phyloP scores from a whole-genome alignment of 2,329 filamentous ascomycete species.

The Penicillium sp. region DNA sequence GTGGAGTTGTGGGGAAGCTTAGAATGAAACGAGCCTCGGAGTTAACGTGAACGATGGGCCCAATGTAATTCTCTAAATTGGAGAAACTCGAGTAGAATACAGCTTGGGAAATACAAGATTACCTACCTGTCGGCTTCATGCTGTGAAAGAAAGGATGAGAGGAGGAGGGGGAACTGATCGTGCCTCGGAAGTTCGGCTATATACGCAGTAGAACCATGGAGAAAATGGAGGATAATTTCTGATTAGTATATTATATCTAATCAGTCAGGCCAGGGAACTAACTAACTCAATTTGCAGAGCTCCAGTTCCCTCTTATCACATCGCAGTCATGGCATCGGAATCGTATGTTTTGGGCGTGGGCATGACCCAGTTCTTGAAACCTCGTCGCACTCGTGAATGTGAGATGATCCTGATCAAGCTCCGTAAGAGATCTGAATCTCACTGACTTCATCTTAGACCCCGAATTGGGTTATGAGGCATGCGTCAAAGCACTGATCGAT shows the following conservation, averaged over 20 bases:
- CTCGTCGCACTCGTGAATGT: conserved; percentile 87
- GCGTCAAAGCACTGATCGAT: conserved; percentile 74
- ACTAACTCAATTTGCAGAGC: too few relatives aligned
- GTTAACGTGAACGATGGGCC: background rate
- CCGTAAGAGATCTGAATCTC: background rate
- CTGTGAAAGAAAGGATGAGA: background rate
- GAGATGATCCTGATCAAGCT: conserved; percentile 40
- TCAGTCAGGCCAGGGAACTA: too few relatives aligned
- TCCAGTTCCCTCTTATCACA: background rate
- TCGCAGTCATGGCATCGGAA: conserved; percentile 1
- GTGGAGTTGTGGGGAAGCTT: background rate
- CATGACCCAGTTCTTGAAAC: conserved; percentile 99
- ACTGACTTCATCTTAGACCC: conserved; percentile 5
- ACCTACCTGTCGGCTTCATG: conserved; percentile 1
- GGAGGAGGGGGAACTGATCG: background rate
- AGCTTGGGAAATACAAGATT: too few relatives aligned
- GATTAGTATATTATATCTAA: background rate
- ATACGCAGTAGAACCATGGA: too few relatives aligned
- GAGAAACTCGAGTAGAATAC: too few relatives aligned
- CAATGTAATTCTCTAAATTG: background rate
- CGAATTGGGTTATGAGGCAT: conserved; percentile 87
- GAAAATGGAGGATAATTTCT: background rate
- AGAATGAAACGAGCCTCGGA: too few relatives aligned
- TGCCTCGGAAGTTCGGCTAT: conserved; percentile 6
- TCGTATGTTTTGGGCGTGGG: conserved; percentile 91